Evolutionary conservation across 2,329 filamentous ascomycete genomes (phyloP).

Genomic region (Basipetospora chlamydospora): DNA sequence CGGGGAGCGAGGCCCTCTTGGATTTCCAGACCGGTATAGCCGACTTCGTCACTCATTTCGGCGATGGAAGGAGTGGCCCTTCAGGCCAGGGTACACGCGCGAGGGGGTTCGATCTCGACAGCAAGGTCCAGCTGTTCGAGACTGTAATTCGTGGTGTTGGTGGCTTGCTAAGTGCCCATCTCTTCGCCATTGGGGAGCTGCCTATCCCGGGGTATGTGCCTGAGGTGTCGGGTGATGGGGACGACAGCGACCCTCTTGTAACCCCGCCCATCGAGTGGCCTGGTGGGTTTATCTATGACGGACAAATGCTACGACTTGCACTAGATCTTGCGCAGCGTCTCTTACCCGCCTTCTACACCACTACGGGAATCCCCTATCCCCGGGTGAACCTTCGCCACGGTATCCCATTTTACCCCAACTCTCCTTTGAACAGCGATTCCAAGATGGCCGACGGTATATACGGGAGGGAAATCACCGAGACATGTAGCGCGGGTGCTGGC

Average conservation of each 20-base stretch:
- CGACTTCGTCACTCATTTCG: constrained; percentile 67
- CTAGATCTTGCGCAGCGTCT: constrained; percentile 71
- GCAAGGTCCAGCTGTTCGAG: constrained; percentile 97
- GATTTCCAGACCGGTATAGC: constrained; percentile 72
- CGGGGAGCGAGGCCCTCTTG: constrained; percentile 35
- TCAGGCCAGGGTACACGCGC: constrained; percentile 57
- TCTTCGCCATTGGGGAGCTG: constrained; percentile 82
- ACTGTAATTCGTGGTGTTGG: constrained; percentile 90
- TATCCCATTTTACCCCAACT: constrained; percentile 84
- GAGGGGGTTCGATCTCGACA: constrained; percentile 83
- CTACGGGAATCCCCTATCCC: constrained; percentile 85
- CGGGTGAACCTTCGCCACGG: constrained; percentile 83
- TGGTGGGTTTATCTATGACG: constrained; percentile 70
- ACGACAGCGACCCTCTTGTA: constrained; percentile 27
- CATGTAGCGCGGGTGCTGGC: constrained; percentile 91
- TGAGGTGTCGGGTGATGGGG: constrained; percentile 12
- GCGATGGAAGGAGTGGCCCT: constrained; percentile 60
- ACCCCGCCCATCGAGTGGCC: constrained; percentile 51
- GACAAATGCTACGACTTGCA: constrained; percentile 79
- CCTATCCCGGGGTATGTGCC: constrained; percentile 70
- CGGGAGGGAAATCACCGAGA: constrained; percentile 71
- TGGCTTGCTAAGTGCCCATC: constrained; percentile 78
- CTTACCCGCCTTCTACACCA: constrained; percentile 81
- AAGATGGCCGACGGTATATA: neutral
- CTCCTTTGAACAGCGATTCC: constrained; percentile 48